Percentiles rank a stretch among this genome's conserved stretches.
Conservation (phyloP, 2,329 filamentous ascomycete species). For the Hysterium pulicare region DNA sequence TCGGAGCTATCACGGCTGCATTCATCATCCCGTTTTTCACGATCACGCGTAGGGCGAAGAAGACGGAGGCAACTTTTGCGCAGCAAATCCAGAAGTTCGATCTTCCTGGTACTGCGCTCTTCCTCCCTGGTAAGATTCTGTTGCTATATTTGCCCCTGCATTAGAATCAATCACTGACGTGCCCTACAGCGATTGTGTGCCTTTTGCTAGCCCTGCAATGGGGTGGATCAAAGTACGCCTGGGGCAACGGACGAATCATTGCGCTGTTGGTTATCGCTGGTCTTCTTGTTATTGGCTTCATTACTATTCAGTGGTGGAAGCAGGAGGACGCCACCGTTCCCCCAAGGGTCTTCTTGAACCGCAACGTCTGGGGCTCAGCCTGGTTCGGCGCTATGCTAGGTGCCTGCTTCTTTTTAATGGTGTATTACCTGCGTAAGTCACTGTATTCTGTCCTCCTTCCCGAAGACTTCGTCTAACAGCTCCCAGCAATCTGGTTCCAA, state of each 20-base stretch:
- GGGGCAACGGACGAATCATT: conserved; percentile 45
- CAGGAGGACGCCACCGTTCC: conserved; percentile 46
- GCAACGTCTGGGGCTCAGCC: conserved; percentile 42
- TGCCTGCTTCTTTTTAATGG: conserved; percentile 43
- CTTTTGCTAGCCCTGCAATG: conserved; percentile 50
- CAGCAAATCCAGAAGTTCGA: conserved; percentile 46
- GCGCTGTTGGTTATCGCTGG: conserved; percentile 45
- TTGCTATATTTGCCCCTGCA: too few relatives aligned
- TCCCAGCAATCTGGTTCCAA: conserved; percentile 46
- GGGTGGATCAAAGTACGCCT: conserved; percentile 48
- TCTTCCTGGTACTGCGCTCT: conserved; percentile 41
- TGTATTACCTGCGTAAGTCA: conserved; percentile 42
- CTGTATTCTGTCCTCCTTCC: neutral
- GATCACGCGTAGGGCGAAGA: conserved; percentile 29
- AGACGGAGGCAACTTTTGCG: conserved; percentile 30
- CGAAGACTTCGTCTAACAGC: conserved; percentile 10
- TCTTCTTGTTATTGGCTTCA: conserved; percentile 42
- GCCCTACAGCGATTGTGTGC: too few relatives aligned
- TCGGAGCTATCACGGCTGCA: conserved; percentile 44
- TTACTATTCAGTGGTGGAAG: conserved; percentile 43
- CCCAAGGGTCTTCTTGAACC: conserved; percentile 45
- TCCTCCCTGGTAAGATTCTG: conserved; percentile 45
- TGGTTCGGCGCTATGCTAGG: conserved; percentile 42
- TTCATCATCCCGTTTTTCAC: conserved; percentile 41
- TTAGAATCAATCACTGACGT: too few relatives aligned